Conservation (phyloP, 495 filamentous ascomycete genomes). For the Tuber brumale region DNA sequence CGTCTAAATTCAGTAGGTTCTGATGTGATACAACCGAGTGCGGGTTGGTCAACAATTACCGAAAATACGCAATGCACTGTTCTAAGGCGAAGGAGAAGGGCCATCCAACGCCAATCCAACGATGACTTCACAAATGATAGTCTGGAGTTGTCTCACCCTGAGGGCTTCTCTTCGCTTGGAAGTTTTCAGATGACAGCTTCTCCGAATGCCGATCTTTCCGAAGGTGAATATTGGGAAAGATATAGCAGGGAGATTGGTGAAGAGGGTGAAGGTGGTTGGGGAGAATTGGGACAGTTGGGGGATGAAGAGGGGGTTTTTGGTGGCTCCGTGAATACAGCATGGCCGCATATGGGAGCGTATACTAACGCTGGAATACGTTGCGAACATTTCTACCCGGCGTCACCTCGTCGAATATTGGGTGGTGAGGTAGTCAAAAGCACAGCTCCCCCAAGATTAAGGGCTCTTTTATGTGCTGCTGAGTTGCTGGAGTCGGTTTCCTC, state of each 20-base stretch:
- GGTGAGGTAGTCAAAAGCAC: neutral
- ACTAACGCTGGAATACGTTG: neutral
- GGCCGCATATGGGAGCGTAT: neutral
- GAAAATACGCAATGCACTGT: neutral
- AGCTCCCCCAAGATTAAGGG: neutral
- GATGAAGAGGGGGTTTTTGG: neutral
- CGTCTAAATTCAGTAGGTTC: neutral
- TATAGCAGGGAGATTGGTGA: neutral
- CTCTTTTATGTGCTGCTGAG: neutral
- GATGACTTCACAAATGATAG: neutral
- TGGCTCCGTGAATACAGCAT: neutral
- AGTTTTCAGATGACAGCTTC: neutral
- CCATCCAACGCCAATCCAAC: neutral
- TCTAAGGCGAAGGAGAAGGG: neutral
- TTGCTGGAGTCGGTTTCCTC: conserved; percentile 1
- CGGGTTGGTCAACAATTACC: neutral
- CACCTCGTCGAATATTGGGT: neutral
- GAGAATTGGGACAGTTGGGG: neutral
- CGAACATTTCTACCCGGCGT: neutral
- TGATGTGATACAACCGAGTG: neutral
- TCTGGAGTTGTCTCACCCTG: neutral
- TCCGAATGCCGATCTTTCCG: neutral
- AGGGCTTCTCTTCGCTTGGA: neutral
- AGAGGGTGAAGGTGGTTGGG: neutral
- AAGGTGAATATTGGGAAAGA: neutral